phyloP scores from a whole-genome alignment of 2,329 filamentous ascomycete genomes.

The Helotiales sp. region DNA sequence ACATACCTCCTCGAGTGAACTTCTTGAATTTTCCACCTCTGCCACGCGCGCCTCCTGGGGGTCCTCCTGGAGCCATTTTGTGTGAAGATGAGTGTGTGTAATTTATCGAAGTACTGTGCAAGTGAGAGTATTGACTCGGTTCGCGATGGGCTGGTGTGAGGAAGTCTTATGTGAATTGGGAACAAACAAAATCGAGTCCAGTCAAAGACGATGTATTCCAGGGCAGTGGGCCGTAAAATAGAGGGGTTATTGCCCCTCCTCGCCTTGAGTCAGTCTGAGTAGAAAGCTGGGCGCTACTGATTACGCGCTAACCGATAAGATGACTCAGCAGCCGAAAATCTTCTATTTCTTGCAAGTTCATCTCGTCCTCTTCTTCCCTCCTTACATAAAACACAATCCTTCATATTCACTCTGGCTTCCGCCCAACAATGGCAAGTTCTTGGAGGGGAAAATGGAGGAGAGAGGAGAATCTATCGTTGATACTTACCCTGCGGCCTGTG shows the following conservation, averaged over 20 bases:
- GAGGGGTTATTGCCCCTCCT: conserved; percentile 20
- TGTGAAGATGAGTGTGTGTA: background rate
- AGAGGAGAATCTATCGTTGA: conserved; percentile 57
- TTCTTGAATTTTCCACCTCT: conserved; percentile 95
- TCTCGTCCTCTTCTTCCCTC: conserved; percentile 39
- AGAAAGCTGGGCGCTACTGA: background rate
- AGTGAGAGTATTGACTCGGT: background rate
- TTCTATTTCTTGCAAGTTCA: conserved; percentile 8
- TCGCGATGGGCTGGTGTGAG: background rate
- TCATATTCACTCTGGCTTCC: conserved; percentile 72
- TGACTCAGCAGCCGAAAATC: conserved; percentile 24
- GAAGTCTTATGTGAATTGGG: background rate
- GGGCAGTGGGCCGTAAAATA: conserved; percentile 7
- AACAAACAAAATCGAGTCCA: conserved; percentile 15
- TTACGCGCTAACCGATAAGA: conserved; percentile 11
- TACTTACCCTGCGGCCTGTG: conserved; percentile 63
- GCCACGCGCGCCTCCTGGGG: conserved; percentile 54
- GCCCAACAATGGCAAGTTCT: conserved; percentile 59
- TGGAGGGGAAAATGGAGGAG: conserved; percentile 73
- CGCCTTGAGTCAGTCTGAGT: background rate
- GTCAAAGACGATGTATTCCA: conserved; percentile 28
- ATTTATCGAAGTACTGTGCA: background rate
- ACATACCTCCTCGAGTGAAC: conserved; percentile 84
- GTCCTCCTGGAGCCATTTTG: conserved; percentile 56
- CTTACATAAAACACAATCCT: conserved; percentile 55